Base-by-base conservation (phyloP, 2,329 filamentous ascomycete genomes). In the Microcyclosporella mali region DNA sequence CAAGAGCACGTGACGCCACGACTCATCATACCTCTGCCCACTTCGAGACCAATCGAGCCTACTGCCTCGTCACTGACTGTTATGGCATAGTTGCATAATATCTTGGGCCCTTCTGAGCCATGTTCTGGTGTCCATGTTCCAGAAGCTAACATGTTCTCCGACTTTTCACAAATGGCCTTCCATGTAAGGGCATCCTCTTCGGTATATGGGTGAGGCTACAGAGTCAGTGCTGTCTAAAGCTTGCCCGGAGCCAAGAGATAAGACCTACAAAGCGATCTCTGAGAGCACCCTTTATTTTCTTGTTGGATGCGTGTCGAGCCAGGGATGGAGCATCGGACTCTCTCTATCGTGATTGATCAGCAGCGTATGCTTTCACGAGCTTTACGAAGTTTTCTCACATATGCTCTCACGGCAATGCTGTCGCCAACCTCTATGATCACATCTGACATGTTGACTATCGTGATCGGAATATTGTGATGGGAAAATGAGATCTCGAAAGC, bases 1-100 rank as follows among this genome's bases (percentile, higher is more conserved):
- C 8, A 7, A 32, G 4, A 11, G 4, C 14, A 10, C 6, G 21
- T 7, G 17, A 8, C 7, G 10, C 16, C 8, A 9, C n/a, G 10
- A 3, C 21, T 15, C 12, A 25, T 35, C n/a, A 56, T 59, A 32
- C 58, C 59, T 41, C 57, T 64, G 29, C 49, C 52, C 30, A 56
- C 52, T 6, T 55, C 46, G 7, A 70, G 41, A 2, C 67, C 67
- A 27, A 69, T 63, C 6, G 58, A 55, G 19, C 67, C 67, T 41
- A 68, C 62, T 1, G 59, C 49, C 37, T 53, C 49, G 34, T 45
- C 54, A 14, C 56, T 45, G 33, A 59, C 27, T n/a, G 48, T 45
- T 33, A 61, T 54, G 16, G 48, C 53, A 32, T 54, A 60, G 19
- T 50, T 42, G 4, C 45, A 44, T 7, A 47, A 32, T 6, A 52